Percentiles rank a stretch among this genome's conserved stretches.
Evolutionary conservation across 2,329 filamentous ascomycete genomes (phyloP).

Genomic region (Fusarium neocosmosporiellum): DNA sequence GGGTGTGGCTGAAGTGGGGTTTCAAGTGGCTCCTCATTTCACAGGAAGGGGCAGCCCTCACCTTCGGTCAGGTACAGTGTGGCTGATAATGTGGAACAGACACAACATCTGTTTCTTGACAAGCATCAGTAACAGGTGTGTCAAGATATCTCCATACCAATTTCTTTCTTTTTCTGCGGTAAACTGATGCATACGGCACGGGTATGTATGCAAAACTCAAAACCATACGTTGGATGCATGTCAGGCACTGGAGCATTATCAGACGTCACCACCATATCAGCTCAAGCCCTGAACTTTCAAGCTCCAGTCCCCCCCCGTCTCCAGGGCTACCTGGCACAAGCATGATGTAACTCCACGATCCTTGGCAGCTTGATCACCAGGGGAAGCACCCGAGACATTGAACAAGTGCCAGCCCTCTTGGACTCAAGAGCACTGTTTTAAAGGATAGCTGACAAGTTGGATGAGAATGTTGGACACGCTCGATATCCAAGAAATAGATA

Average conservation of each 20-base stretch:
- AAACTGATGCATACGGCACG: neutral
- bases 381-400: neutral
- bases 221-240: neutral
- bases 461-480: neutral
- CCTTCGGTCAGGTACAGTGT: slow-evolving; percentile 20
- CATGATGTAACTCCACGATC: neutral
- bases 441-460: neutral
- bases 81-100: slow-evolving; percentile 3
- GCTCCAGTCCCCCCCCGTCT: slow-evolving; percentile 6
- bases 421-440: no score
- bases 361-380: neutral
- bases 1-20: slow-evolving; percentile 35
- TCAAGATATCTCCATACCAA: neutral
- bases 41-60: neutral
- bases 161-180: neutral
- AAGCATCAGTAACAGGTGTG: neutral
- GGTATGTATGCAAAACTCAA: slow-evolving; percentile 5
- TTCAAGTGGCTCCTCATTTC: slow-evolving; percentile 31
- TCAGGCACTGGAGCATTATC: slow-evolving; percentile 1
- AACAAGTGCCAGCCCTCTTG: neutral
- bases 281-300: slow-evolving; percentile 26
- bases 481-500: neutral
- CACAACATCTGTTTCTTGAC: neutral
- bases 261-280: slow-evolving; percentile 15
- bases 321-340: neutral